These are phyloP conservation scores for Fusarium keratoplasticum DNA, from an alignment of 2,329 filamentous ascomycete species.

Conservation along the genomic window DNA sequence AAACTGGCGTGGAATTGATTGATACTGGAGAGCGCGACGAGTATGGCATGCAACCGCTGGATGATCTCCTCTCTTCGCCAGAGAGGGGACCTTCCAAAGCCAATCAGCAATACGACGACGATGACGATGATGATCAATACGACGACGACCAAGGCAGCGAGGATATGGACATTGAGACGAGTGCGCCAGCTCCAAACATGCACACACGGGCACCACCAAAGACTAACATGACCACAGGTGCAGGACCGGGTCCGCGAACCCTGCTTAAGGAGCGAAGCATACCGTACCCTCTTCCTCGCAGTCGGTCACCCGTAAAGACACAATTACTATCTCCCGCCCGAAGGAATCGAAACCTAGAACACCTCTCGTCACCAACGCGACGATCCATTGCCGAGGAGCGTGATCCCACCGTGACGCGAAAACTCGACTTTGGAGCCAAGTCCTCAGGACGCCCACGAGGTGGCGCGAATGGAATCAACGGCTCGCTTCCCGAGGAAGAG, in stretches of 20 bases:
- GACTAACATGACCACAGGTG: slow-evolving; percentile 53
- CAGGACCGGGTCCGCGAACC: slow-evolving; percentile 65
- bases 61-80: slow-evolving; percentile 90
- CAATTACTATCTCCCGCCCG: slow-evolving; percentile 70
- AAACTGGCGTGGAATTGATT: slow-evolving; percentile 86
- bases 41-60: slow-evolving; percentile 89
- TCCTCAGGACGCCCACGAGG: slow-evolving; percentile 9
- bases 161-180: slow-evolving; percentile 66
- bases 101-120: slow-evolving; percentile 38
- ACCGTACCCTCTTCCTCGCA: slow-evolving; percentile 61
- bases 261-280: slow-evolving; percentile 63
- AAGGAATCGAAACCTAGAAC: slow-evolving; percentile 68
- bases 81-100: slow-evolving; percentile 59
- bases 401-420: slow-evolving; percentile 61
- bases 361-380: slow-evolving; percentile 61
- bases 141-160: slow-evolving; percentile 51
- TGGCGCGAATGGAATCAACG: slow-evolving; percentile 47
- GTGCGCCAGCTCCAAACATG: slow-evolving; percentile 46
- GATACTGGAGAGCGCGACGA: slow-evolving; percentile 87
- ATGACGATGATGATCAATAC: slow-evolving; percentile 25
- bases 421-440: slow-evolving; percentile 62
- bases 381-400: slow-evolving; percentile 51
- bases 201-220: background rate
- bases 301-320: slow-evolving; percentile 73
- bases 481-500: slow-evolving; percentile 40